These are phyloP conservation scores for Trametes coccinea DNA, from an alignment of 768 basidiomycete species.

Conservation along the genomic window DNA sequence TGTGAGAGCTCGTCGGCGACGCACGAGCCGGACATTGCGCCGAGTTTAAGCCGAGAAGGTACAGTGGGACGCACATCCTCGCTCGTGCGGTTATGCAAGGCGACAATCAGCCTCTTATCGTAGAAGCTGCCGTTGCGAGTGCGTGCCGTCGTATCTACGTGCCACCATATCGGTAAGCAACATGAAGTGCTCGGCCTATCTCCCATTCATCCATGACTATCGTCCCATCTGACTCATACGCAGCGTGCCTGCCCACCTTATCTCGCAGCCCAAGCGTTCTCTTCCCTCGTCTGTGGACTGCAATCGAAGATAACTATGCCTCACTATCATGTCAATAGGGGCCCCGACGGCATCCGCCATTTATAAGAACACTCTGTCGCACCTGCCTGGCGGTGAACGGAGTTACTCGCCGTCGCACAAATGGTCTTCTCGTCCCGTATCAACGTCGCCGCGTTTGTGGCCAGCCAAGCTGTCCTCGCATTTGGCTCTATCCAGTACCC, in stretches of 20 bases:
- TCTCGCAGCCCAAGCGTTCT: neutral
- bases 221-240: slow-evolving; percentile 2
- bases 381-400: neutral
- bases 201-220: neutral
- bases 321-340: slow-evolving; percentile 9
- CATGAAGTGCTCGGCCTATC: neutral
- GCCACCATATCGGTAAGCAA: neutral
- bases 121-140: too few relatives aligned
- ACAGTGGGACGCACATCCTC: too few relatives aligned
- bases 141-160: neutral
- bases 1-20: too few relatives aligned
- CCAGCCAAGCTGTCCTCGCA: slow-evolving; percentile 2
- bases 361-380: slow-evolving; percentile 5
- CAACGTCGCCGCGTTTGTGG: slow-evolving; percentile 2
- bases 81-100: too few relatives aligned
- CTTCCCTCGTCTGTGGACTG: neutral
- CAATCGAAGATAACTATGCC: neutral
- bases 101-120: too few relatives aligned
- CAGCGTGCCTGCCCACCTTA: neutral
- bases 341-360: neutral
- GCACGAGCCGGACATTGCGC: too few relatives aligned
- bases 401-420: neutral
- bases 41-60: too few relatives aligned
- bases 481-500: slow-evolving; percentile 15
- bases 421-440: slow-evolving; percentile 17